Evolutionary conservation across 208 protist species (phyloP).

Genomic region (Trypanosomatidae sp.): DNA sequence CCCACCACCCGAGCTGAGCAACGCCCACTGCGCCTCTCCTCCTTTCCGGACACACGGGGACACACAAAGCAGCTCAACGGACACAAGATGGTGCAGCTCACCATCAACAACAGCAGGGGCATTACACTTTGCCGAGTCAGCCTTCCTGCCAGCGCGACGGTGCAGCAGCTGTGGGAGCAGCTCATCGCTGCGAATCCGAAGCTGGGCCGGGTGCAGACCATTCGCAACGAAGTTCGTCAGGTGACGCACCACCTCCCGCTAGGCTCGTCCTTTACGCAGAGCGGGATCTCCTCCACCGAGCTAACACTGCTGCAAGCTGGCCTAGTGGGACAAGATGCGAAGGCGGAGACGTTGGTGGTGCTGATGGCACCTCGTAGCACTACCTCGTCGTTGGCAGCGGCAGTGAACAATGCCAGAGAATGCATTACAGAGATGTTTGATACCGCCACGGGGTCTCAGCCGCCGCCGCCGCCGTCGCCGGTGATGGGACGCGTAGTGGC

Average conservation of each 20-base stretch:
- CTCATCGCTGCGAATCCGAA: not conserved
- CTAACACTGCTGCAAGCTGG: slow-evolving; percentile 7
- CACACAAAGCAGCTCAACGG: not conserved
- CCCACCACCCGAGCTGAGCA: too few relatives aligned
- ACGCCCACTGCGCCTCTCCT: too few relatives aligned
- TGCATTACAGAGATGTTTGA: slow-evolving; percentile 32
- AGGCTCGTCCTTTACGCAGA: not conserved
- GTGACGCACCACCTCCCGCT: not conserved
- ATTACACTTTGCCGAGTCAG: slow-evolving; percentile 4
- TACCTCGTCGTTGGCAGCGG: not conserved
- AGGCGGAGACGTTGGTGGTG: slow-evolving; percentile 13
- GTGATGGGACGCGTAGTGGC: not conserved
- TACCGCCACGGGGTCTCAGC: not conserved
- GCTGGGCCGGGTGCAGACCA: not conserved
- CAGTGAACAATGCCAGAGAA: not conserved
- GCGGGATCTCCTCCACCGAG: not conserved
- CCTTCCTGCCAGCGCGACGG: slow-evolving; percentile 6
- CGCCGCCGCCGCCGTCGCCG: not conserved
- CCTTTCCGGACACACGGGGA: not conserved
- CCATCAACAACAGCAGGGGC: slow-evolving; percentile 1
- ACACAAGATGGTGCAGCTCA: slow-evolving; percentile 20
- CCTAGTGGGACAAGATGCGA: not conserved
- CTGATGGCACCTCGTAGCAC: not conserved
- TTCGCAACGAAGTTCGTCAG: slow-evolving; percentile 20
- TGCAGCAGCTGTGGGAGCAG: slow-evolving; percentile 7